Conservation (phyloP, 768 basidiomycete genomes). For the Rhizopogon salebrosus region DNA sequence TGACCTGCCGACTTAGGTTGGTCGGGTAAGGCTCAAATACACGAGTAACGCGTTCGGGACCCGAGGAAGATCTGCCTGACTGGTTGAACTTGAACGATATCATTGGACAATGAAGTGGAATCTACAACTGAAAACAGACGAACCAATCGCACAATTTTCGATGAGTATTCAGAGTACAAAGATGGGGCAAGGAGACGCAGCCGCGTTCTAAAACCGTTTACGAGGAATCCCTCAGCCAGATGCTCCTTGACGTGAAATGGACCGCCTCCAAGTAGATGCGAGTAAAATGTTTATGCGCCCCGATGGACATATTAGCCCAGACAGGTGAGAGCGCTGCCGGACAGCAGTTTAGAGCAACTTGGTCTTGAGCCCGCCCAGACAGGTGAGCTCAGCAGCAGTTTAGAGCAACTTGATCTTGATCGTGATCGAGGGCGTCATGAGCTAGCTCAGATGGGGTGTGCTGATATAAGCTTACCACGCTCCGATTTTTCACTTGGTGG, state of each 20-base stretch:
- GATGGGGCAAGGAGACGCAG: not conserved
- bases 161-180: not conserved
- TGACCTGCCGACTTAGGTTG: not conserved
- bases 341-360: not conserved
- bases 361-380: no score
- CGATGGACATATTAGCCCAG: no score
- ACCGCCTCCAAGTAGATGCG: not conserved
- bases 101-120: not conserved
- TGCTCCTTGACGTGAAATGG: not conserved
- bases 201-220: not conserved
- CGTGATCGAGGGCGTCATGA: not conserved
- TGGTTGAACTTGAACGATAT: not conserved
- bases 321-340: no score
- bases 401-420: not conserved
- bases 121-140: not conserved
- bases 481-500: conserved; percentile 24
- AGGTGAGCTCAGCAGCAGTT: not conserved
- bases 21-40: not conserved
- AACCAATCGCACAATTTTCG: not conserved
- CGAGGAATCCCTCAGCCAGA: not conserved
- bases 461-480: conserved; percentile 31
- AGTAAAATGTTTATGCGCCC: not conserved
- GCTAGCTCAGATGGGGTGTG: conserved; percentile 2
- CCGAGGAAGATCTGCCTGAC: not conserved
- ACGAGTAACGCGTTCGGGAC: not conserved